phyloP scores from a whole-genome alignment of 2,329 filamentous ascomycete genomes.

The Coleophoma cylindrospora region DNA sequence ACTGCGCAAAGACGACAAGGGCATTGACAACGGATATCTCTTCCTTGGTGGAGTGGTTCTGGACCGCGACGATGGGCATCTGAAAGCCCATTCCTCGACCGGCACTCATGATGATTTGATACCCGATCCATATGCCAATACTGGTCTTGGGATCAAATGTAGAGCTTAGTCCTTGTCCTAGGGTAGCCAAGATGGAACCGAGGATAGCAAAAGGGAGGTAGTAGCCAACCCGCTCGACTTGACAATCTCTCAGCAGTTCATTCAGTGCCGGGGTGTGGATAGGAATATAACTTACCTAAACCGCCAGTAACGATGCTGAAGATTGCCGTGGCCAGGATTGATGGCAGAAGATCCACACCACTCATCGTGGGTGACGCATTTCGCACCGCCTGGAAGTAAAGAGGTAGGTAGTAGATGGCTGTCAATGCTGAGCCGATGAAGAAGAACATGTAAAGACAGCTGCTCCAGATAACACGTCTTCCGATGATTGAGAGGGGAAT shows the following conservation, averaged over 20 bases:
- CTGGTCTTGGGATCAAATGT: constrained; percentile 16
- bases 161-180: constrained; percentile 26
- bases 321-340: constrained; percentile 2
- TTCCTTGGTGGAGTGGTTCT: constrained; percentile 21
- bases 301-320: constrained; percentile 5
- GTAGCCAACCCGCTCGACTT: constrained; percentile 15
- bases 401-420: constrained; percentile 11
- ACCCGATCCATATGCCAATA: constrained; percentile 9
- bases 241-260: neutral
- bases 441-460: constrained; percentile 1
- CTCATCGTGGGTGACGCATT: constrained; percentile 8
- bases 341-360: constrained; percentile 15
- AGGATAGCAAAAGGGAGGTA: constrained; percentile 24
- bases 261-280: neutral
- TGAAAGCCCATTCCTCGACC: constrained; percentile 9
- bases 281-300: constrained; percentile 10
- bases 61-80: constrained; percentile 26
- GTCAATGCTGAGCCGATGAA: constrained; percentile 1
- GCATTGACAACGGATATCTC: constrained; percentile 28
- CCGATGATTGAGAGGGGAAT: constrained; percentile 8
- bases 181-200: constrained; percentile 19
- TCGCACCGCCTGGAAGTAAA: constrained; percentile 24
- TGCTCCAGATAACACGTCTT: constrained; percentile 9
- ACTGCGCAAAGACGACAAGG: constrained; percentile 28
- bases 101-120: constrained; percentile 9